phyloP scores from a whole-genome alignment of 805 yeast species.

The Schwanniomyces yamadae region DNA sequence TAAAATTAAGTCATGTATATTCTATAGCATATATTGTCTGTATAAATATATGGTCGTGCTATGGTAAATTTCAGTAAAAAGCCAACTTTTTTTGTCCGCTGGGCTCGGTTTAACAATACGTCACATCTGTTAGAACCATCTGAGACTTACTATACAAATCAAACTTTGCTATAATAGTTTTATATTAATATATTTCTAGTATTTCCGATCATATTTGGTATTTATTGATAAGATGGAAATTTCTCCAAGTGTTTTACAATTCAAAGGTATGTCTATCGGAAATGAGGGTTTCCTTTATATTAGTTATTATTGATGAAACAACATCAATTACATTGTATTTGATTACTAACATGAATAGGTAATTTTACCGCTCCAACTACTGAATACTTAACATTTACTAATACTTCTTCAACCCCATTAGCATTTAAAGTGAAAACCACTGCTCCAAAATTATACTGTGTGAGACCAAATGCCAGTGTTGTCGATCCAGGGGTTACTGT shows the following conservation, averaged over 20 bases:
- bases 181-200: no score
- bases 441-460: constrained; percentile 94
- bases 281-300: neutral
- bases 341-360: constrained; percentile 39
- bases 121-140: no score
- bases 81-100: no score
- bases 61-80: no score
- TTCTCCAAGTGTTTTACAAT: constrained; percentile 70
- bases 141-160: no score
- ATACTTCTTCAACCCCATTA: constrained; percentile 53
- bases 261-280: constrained; percentile 58
- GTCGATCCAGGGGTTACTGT: constrained; percentile 71
- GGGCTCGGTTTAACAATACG: no score
- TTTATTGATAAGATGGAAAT: no score
- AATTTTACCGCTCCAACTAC: constrained; percentile 75
- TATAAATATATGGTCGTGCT: no score
- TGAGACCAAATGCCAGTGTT: constrained; percentile 89
- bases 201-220: no score
- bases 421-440: constrained; percentile 98
- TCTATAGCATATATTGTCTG: no score
- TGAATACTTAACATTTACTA: constrained; percentile 55
- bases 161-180: no score
- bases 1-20: no score
- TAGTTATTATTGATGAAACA: neutral
- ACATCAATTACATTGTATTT: neutral